Percentiles rank a stretch among this genome's conserved stretches.
Conservation (phyloP, 148 eudicot species). For the Cornus suecica region DNA sequence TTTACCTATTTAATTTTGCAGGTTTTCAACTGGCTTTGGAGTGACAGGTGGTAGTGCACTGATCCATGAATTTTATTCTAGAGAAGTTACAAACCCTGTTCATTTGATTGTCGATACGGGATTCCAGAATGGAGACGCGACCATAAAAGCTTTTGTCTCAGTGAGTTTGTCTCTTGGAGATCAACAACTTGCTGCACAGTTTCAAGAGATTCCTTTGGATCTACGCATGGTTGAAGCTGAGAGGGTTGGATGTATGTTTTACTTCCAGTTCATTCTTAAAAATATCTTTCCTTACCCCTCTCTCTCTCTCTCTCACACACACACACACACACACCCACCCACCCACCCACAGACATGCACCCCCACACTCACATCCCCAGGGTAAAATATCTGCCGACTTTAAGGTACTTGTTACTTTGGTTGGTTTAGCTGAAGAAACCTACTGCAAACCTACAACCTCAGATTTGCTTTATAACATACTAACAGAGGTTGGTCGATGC, state of each 20-base stretch:
- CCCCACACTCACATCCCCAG: too few species aligned
- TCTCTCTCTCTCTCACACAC: not conserved
- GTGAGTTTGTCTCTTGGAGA: constrained; percentile 81
- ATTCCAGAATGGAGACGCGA: constrained; percentile 63
- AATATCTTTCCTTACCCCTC: not conserved
- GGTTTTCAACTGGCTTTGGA: constrained; percentile 97
- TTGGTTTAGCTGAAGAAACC: not conserved
- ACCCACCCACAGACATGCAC: not conserved
- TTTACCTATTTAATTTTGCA: constrained; percentile 14
- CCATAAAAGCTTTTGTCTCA: constrained; percentile 81
- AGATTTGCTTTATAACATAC: not conserved
- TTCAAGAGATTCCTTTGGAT: constrained; percentile 88
- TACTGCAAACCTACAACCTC: not conserved
- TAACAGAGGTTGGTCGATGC: not conserved
- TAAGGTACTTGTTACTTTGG: not conserved
- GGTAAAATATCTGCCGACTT: not conserved
- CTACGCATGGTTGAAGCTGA: constrained; percentile 90
- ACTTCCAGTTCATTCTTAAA: not conserved
- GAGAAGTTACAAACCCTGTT: constrained; percentile 76
- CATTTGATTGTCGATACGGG: constrained; percentile 87
- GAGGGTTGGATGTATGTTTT: constrained; percentile 84
- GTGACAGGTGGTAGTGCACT: constrained; percentile 86
- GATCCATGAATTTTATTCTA: constrained; percentile 86
- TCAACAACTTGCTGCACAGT: constrained; percentile 86
- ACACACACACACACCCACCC: not conserved